Evolutionary conservation across 352 stramenopile genomes (phyloP).

Genomic region (Globisporangium parvum): DNA sequence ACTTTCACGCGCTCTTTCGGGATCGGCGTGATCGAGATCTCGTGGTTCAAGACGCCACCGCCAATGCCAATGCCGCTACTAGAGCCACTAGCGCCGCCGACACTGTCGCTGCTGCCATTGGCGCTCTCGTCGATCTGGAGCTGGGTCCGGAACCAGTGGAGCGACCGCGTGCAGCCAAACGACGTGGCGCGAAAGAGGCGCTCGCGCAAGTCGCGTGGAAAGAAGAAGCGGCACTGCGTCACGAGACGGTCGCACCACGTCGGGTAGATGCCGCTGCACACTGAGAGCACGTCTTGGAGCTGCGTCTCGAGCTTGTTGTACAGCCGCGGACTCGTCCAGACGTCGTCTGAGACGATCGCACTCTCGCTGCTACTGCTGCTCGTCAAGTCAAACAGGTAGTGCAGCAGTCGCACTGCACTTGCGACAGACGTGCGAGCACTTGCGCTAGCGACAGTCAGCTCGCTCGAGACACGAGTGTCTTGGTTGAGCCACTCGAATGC

Average conservation of each 20-base stretch:
- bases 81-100: constrained; percentile 4
- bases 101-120: constrained; percentile 7
- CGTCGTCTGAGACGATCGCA: constrained; percentile 26
- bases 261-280: constrained; percentile 80
- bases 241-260: constrained; percentile 70
- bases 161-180: constrained; percentile 72
- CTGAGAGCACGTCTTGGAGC: constrained; percentile 75
- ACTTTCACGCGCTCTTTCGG: constrained; percentile 86
- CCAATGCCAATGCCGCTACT: constrained; percentile 16
- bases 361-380: constrained; percentile 2
- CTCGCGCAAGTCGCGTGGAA: constrained; percentile 60
- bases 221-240: constrained; percentile 81
- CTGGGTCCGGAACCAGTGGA: constrained; percentile 78
- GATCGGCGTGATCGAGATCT: constrained; percentile 78
- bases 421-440: constrained; percentile 14
- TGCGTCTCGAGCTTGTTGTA: constrained; percentile 78
- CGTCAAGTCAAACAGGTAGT: constrained; percentile 54
- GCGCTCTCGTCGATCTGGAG: constrained; percentile 47
- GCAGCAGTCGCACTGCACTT: constrained; percentile 48
- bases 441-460: background rate
- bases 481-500: constrained; percentile 21
- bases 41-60: constrained; percentile 60
- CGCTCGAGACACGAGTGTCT: too few relatives aligned
- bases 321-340: constrained; percentile 68
- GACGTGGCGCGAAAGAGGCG: constrained; percentile 70